Base-by-base conservation (phyloP, 805 yeast genomes). In the Candida railenensis region DNA sequence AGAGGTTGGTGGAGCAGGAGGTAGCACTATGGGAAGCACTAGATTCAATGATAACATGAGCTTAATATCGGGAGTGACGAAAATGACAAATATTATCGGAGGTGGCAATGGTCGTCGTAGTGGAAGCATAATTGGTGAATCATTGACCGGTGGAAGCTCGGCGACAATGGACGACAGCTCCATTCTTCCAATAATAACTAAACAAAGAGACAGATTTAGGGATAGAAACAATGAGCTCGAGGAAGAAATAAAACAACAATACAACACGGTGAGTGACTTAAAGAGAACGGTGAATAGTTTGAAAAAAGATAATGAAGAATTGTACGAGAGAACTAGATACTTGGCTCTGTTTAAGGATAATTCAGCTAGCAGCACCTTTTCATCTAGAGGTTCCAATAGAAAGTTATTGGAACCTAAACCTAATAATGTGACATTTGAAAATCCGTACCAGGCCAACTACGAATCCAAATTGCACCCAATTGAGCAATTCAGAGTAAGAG, bases 181-280 rank as follows among this genome's bases (percentile, higher is more conserved):
- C 3, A 80, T 91, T 22, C 65, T 92, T 43, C 95, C 96, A 1
- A 89, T 92, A 44, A 81, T 94, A 22, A 90, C 97, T 12, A 91
- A 92, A 59, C 99, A 92, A 69, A 82, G 99, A 62, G 99, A 92
- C 64, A 74, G 99, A 51, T 90, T 91, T 73, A 82, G 95, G 56
- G 77, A 80, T n/a, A 77, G 89, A 45, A 89, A 86, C 57, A 80
- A 78, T 47, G 96, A 89, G 60, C 74, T 94, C 45, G 98, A 92
- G 62, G 86, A 86, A 46, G 96, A 89, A 56, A 57, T 84, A 34
- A 82, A 87, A 61, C 80, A 78, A 53, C 81, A 78, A 51, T 73
- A 73, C 43, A 61, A 67, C 18, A 72, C 74, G 34, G 73, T 85
- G 22, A 74, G 71, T 34, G 87, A 85, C 47, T 69, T 89, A 53